Conservation (phyloP, 2,329 filamentous ascomycete genomes). For the Penicillium sp. region DNA sequence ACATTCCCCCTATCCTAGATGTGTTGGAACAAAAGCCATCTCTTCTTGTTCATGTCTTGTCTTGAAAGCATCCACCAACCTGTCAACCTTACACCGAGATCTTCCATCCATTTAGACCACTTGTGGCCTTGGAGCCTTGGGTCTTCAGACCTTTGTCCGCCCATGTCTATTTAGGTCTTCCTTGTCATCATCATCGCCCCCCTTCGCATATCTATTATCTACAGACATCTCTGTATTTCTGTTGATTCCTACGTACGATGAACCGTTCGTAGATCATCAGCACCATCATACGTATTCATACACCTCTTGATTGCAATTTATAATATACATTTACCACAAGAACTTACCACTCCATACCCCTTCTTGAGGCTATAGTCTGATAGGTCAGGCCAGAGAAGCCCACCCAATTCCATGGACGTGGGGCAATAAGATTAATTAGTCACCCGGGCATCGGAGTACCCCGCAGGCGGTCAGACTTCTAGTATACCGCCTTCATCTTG, state of each 20-base stretch:
- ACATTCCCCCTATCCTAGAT: conserved; percentile 2
- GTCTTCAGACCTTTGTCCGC: neutral
- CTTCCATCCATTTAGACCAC: neutral
- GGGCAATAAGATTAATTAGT: neutral
- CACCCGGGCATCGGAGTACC: neutral
- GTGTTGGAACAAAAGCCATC: conserved; percentile 7
- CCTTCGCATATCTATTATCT: neutral
- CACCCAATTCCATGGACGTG: neutral
- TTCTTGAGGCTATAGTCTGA: neutral
- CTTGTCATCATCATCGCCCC: neutral
- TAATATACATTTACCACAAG: neutral
- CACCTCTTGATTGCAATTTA: neutral
- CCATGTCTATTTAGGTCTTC: neutral
- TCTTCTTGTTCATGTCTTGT: conserved; percentile 1
- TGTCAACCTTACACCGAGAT: neutral
- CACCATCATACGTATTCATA: neutral
- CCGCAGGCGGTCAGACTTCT: neutral
- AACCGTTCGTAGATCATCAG: neutral
- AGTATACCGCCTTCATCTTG: neutral
- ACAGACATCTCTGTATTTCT: neutral
- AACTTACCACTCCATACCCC: too few species aligned
- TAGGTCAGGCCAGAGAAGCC: neutral
- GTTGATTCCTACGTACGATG: neutral
- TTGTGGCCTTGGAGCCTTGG: neutral
- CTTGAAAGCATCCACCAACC: neutral